Base-by-base conservation (phyloP, 768 basidiomycete species). In the Tephrocybe sp. region DNA sequence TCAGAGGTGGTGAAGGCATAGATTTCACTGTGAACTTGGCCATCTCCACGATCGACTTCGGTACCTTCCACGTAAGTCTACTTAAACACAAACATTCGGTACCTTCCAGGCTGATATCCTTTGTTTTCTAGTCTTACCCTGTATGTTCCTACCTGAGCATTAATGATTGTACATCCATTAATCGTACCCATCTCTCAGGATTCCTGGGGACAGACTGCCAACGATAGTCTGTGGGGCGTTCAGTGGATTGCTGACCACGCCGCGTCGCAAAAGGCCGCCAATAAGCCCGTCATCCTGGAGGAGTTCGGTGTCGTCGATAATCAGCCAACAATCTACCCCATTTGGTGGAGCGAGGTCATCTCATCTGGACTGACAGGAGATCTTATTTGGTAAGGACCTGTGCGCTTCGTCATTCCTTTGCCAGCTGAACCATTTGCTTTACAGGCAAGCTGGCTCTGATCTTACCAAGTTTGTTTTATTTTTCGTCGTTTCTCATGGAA, bases 161-260 rank as follows among this genome's bases (percentile, higher is more conserved):
- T 34, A 16, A 45, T 15, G 3, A 47, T 44, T 16, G 9, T 19
- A 13, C 18, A 15, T 15, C 52, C 7, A 47, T 24, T 22, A 27
- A 9, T 18, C 32, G 40, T 24, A 51, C 9, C 36, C 15, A 47
- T 54, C 7, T 61, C 58, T 46, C 61, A 76, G 75, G 68, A 65
- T 31, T 53, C 57, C 37, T 82, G 83, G 82, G 75, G 77, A 9
- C 75, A 83, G 63, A 59, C 62, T 16, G 60, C 65, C 18, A 69
- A 76, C 61, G 69, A 75, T 15, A 66, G 65, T 24, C 66, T 60
- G 5, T 86, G 78, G 77, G 83, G 83, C 34, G 64, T 64, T 5
- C 73, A 79, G 43, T 87, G 84, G 84, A 84, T 87, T 58, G 64
- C 65, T 1, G 82, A 84, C 64, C 85, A 87, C 62, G 75, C 75